phyloP scores from a whole-genome alignment of 2,329 filamentous ascomycete species.

The Aspergillus vadensis region DNA sequence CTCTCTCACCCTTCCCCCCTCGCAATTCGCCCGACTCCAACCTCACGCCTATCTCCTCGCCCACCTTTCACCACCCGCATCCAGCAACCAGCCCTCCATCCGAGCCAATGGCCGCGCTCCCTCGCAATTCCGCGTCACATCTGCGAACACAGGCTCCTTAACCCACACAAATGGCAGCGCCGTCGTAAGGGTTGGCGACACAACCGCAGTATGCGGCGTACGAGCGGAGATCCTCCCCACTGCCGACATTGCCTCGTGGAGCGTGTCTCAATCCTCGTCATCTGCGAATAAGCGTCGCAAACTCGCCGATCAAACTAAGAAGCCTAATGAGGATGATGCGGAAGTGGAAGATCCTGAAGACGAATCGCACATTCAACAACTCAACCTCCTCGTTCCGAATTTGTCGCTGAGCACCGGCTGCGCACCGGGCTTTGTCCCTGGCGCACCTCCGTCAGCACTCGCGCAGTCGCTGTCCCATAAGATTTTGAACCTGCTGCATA shows the following conservation, averaged over 20 bases:
- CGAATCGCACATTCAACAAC: slow-evolving; percentile 49
- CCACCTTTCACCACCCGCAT: slow-evolving; percentile 67
- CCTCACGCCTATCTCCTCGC: slow-evolving; percentile 87
- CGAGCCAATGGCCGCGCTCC: slow-evolving; percentile 81
- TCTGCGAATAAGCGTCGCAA: slow-evolving; percentile 37
- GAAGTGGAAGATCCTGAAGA: slow-evolving; percentile 53
- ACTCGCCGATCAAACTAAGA: slow-evolving; percentile 26
- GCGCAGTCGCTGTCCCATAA: slow-evolving; percentile 85
- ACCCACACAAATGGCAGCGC: slow-evolving; percentile 89
- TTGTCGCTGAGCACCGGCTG: slow-evolving; percentile 90
- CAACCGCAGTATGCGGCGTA: slow-evolving; percentile 91
- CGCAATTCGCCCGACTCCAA: slow-evolving; percentile 78
- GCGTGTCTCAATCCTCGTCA: slow-evolving; percentile 39
- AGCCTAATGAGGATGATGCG: slow-evolving; percentile 19
- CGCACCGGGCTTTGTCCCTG: slow-evolving; percentile 80
- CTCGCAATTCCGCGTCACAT: slow-evolving; percentile 68
- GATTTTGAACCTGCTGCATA: slow-evolving; percentile 74
- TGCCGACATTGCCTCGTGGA: slow-evolving; percentile 66
- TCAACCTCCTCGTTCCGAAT: slow-evolving; percentile 84
- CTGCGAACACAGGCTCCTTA: slow-evolving; percentile 78
- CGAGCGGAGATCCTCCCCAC: slow-evolving; percentile 80
- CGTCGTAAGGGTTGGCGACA: slow-evolving; percentile 84
- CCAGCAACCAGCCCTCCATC: slow-evolving; percentile 56
- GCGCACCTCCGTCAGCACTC: slow-evolving; percentile 74
- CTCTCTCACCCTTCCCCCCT: slow-evolving; percentile 64